phyloP scores from a whole-genome alignment of 805 yeast genomes.

The Ogataea pilisensis region DNA sequence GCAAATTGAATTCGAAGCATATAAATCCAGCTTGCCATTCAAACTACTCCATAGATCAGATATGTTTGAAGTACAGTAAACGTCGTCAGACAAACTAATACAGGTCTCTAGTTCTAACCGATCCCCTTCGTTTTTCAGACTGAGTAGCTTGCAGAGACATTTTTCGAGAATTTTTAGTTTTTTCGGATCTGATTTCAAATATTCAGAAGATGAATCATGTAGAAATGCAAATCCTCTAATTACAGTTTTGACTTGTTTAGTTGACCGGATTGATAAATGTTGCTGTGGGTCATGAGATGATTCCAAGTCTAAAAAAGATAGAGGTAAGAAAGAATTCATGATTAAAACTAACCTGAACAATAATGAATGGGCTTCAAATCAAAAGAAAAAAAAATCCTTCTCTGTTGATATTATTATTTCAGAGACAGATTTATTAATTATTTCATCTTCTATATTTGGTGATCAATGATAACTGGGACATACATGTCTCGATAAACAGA shows the following conservation, averaged over 20 bases:
- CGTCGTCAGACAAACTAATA: conserved; percentile 1
- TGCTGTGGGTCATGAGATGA: not conserved
- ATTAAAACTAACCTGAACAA: not conserved
- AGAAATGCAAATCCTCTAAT: not conserved
- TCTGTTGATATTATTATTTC: too few species aligned
- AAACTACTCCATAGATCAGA: not conserved
- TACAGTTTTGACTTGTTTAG: not conserved
- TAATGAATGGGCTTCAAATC: too few species aligned
- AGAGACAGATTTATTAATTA: too few species aligned
- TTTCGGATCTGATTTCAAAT: not conserved
- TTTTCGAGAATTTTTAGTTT: not conserved
- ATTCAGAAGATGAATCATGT: not conserved
- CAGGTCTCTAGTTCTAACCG: not conserved
- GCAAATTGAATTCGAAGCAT: not conserved
- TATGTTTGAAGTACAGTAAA: not conserved
- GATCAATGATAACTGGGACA: too few species aligned
- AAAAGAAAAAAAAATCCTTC: too few species aligned
- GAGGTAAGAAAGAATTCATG: not conserved
- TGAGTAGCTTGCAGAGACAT: not conserved
- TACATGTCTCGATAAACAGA: too few species aligned
- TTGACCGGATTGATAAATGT: not conserved
- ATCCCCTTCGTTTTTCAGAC: not conserved
- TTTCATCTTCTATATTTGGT: too few species aligned
- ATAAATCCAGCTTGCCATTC: not conserved
- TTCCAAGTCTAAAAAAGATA: not conserved